Base-by-base conservation (phyloP, 164 flowering plant species). In the Nymphaea colorata region DNA sequence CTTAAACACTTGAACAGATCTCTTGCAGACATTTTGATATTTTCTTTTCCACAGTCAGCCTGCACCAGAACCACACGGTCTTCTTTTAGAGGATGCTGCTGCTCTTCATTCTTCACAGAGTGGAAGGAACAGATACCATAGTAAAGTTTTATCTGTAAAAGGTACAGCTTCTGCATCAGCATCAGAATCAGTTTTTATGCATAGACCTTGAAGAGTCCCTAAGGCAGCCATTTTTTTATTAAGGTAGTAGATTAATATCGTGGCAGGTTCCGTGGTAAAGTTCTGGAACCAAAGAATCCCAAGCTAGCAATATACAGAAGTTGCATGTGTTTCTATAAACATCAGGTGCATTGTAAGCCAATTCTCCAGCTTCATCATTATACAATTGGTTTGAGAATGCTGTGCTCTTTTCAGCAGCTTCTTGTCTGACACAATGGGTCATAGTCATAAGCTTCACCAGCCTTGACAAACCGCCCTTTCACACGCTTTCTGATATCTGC, bases 401-500 rank as follows among this genome's bases (percentile, higher is more conserved):
- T 41, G 45, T 59, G 42, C 47, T n/a, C 57, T 36, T 44, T 25
- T 71, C 61, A 71, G 44, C 68, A 66, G 43, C 16, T 63, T 71
- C 62, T 71, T 53, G 51, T 55, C 18, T 51, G 71, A 86, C 76
- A 65, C 2, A 42, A 17, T 14, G 90, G 90, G 57, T 84, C 90
- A 61, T 83, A 85, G 64, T 85, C 90, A 70, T 82, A 84, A 18
- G 76, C 79, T 43, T 85, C 87, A 43, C 90, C 86, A 45, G 85
- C 81, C 82, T 85, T 85, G 43, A 85, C 81, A 73, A 85, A 85
- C 6, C 87, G 80, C 15, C 89, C 89, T 74, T 83, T 85, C 65
- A 79, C 89, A 64, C 87, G 85, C 74, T 70, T 85, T 66, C 89
- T 83, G 7, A 79, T 77, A 70, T 85, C 89, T 47, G 89, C 89